Evolutionary conservation across 2,329 filamentous ascomycete species (phyloP).

Genomic region (Didymosphaeria variabile): DNA sequence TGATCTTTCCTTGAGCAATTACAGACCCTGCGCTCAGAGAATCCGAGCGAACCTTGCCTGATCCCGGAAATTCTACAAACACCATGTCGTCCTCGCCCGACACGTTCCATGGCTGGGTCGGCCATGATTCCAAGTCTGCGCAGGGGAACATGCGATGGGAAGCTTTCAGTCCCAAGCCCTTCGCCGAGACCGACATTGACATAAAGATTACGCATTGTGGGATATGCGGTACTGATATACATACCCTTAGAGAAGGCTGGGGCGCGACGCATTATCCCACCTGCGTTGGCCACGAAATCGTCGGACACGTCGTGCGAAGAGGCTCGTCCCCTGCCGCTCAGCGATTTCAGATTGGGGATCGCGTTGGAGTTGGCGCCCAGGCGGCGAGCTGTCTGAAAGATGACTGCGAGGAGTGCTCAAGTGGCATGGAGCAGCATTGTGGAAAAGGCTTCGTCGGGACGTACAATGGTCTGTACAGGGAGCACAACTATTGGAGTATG

Average conservation of each 20-base stretch:
- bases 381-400: constrained; percentile 57
- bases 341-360: constrained; percentile 67
- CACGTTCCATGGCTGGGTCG: constrained; percentile 67
- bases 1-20: neutral
- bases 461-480: constrained; percentile 65
- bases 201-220: constrained; percentile 46
- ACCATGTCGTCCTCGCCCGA: constrained; percentile 38
- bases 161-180: constrained; percentile 57
- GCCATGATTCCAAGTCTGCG: constrained; percentile 57
- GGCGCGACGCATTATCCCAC: constrained; percentile 55
- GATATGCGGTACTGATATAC: constrained; percentile 50
- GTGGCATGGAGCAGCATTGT: constrained; percentile 57
- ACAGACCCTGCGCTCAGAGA: neutral
- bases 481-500: constrained; percentile 69
- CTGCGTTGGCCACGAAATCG: constrained; percentile 55
- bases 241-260: constrained; percentile 55
- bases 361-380: constrained; percentile 63
- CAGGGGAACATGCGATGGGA: constrained; percentile 66
- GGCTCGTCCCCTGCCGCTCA: constrained; percentile 51
- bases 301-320: constrained; percentile 50
- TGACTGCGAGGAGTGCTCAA: constrained; percentile 63
- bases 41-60: neutral
- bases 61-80: neutral
- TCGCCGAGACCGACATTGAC: constrained; percentile 42
- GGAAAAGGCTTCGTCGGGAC: constrained; percentile 61